phyloP scores from a whole-genome alignment of 306 rosid genomes.

The Comarum palustre region DNA sequence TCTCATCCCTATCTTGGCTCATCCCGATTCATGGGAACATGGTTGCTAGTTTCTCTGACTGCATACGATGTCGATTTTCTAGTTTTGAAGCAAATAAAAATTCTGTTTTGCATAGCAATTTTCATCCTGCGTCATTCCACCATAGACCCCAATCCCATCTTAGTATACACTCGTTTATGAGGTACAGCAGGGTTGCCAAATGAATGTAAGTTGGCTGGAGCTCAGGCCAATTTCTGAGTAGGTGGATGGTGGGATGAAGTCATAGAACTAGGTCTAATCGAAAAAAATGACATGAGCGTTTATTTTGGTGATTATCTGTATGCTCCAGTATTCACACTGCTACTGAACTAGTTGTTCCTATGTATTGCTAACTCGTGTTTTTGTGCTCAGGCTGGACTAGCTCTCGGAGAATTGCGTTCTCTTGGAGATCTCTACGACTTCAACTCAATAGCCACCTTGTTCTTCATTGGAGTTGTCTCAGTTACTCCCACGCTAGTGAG shows the following conservation, averaged over 20 bases:
- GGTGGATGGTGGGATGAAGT: conserved; percentile 4
- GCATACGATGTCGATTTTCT: background rate
- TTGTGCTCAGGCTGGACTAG: conserved; percentile 74
- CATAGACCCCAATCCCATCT: background rate
- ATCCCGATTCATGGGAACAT: background rate
- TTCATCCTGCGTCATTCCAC: background rate
- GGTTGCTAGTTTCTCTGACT: background rate
- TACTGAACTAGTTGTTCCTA: background rate
- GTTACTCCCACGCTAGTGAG: conserved; percentile 74
- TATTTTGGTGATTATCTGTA: background rate
- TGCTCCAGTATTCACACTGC: background rate
- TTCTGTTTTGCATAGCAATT: background rate
- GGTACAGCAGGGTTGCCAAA: background rate
- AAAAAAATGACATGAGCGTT: background rate
- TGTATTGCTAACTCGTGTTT: background rate
- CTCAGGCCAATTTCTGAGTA: background rate
- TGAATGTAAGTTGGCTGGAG: background rate
- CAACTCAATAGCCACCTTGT: conserved; percentile 84
- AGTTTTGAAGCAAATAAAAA: background rate
- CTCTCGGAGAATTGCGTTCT: conserved; percentile 85
- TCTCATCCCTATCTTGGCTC: background rate
- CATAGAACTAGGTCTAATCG: background rate
- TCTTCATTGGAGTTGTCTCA: conserved; percentile 76
- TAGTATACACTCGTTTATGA: background rate
- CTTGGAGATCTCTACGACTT: conserved; percentile 88